Percentiles rank a stretch among this genome's conserved stretches.
Evolutionary conservation across 164 flowering plant species (phyloP).

Genomic region (Chloranthus sessilifolius): DNA sequence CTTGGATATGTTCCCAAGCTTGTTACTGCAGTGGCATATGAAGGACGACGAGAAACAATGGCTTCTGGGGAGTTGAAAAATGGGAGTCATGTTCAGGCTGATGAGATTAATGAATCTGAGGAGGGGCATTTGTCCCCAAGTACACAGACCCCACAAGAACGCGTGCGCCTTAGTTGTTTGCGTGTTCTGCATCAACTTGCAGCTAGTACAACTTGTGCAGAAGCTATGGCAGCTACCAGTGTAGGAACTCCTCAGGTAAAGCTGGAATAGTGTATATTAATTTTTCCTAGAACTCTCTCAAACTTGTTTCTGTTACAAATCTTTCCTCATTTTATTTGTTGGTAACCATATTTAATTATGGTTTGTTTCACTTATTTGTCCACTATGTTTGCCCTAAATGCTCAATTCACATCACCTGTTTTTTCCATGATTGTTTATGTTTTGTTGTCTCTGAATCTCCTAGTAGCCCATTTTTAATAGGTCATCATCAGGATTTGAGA

Average conservation of each 20-base stretch:
- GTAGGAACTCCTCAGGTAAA: constrained; percentile 94
- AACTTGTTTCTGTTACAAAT: not conserved
- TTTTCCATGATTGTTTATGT: too few species aligned
- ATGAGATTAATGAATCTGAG: constrained; percentile 48
- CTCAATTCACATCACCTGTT: too few species aligned
- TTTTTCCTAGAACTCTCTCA: too few species aligned
- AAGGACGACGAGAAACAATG: constrained; percentile 95
- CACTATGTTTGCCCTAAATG: too few species aligned
- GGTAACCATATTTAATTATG: too few species aligned
- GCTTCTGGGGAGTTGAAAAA: constrained; percentile 53
- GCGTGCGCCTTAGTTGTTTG: constrained; percentile 96
- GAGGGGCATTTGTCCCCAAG: constrained; percentile 40
- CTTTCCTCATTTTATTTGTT: too few species aligned
- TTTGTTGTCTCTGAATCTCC: too few species aligned
- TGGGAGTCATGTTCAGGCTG: constrained; percentile 26
- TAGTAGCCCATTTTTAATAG: too few species aligned
- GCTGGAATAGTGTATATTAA: not conserved
- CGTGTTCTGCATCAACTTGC: constrained; percentile 98
- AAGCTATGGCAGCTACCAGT: constrained; percentile 99
- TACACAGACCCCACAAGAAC: constrained; percentile 86
- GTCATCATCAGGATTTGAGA: too few species aligned
- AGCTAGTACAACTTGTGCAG: constrained; percentile 95
- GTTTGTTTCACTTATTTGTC: too few species aligned
- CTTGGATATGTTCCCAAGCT: constrained; percentile 99
- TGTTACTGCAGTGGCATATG: constrained; percentile 94